These are phyloP conservation scores for Hanseniaspora taiwanica DNA, from an alignment of 805 yeast species.

Conservation along the genomic window DNA sequence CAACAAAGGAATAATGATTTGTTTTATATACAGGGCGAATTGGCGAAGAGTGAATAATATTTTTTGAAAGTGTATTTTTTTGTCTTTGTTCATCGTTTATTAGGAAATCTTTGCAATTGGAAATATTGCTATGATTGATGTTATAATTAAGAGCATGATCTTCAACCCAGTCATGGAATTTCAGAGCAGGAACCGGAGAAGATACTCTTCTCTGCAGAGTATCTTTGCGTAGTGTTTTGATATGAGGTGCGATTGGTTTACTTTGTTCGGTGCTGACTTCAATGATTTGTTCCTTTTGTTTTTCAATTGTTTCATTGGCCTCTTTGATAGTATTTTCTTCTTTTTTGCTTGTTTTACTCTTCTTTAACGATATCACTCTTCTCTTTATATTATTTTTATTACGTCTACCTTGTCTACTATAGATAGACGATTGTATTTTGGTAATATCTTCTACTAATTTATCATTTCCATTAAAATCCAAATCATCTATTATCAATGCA, in stretches of 20 bases:
- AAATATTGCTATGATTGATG: too few relatives aligned
- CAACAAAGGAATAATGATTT: neutral
- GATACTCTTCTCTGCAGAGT: too few relatives aligned
- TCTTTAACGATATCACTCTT: slow-evolving; percentile 17
- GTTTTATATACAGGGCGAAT: neutral
- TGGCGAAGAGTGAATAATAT: neutral
- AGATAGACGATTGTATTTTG: slow-evolving; percentile 20
- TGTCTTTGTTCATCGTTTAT: neutral
- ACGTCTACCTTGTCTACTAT: slow-evolving; percentile 17
- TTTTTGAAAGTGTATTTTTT: neutral
- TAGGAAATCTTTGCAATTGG: too few relatives aligned
- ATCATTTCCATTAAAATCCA: slow-evolving; percentile 10
- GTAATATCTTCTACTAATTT: slow-evolving; percentile 19
- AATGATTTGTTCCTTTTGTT: neutral
- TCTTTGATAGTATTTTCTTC: too few relatives aligned
- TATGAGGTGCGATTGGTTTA: too few relatives aligned
- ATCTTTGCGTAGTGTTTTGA: too few relatives aligned
- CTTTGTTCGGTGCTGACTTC: neutral
- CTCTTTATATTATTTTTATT: slow-evolving; percentile 18
- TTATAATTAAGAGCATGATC: neutral
- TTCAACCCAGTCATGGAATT: neutral
- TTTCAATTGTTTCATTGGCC: too few relatives aligned
- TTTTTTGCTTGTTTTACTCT: slow-evolving; percentile 1
- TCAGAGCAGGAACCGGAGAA: slow-evolving; percentile 1
- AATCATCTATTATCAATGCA: slow-evolving; percentile 14